Evolutionary conservation across 345 rosid species (phyloP).

Genomic region (Sonneratia caseolaris): DNA sequence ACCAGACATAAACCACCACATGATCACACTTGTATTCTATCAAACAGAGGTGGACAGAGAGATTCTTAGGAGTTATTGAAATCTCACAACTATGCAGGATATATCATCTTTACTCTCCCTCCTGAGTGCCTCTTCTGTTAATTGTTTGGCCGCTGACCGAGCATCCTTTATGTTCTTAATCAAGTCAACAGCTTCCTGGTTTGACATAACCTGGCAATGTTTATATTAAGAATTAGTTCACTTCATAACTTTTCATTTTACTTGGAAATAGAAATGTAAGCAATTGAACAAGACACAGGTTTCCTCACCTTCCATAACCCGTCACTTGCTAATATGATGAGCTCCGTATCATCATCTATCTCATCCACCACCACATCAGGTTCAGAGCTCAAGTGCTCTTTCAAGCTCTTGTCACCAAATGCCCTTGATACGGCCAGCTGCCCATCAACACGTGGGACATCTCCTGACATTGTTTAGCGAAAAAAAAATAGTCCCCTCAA

Average conservation of each 20-base stretch:
- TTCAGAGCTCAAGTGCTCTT: slow-evolving; percentile 82
- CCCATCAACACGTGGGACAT: slow-evolving; percentile 87
- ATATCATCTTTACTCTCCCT: slow-evolving; percentile 81
- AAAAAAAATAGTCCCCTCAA: background rate
- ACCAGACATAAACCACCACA: background rate
- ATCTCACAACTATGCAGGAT: slow-evolving; percentile 71
- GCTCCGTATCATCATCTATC: slow-evolving; percentile 54
- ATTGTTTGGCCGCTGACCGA: slow-evolving; percentile 69
- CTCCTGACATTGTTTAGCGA: slow-evolving; percentile 37
- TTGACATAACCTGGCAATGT: slow-evolving; percentile 59
- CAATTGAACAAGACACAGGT: background rate
- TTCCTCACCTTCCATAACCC: slow-evolving; percentile 80
- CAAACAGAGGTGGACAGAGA: background rate
- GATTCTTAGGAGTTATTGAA: slow-evolving; percentile 17
- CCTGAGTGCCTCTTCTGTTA: slow-evolving; percentile 67
- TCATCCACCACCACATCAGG: slow-evolving; percentile 54
- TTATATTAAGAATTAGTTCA: background rate
- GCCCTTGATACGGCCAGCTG: slow-evolving; percentile 94
- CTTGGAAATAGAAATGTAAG: background rate
- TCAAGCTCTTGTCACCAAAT: slow-evolving; percentile 84
- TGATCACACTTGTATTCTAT: background rate
- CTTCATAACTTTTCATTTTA: background rate
- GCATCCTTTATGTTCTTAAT: slow-evolving; percentile 66
- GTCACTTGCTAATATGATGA: slow-evolving; percentile 75
- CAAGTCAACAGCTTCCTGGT: slow-evolving; percentile 74